phyloP scores from a whole-genome alignment of 1,284 basidiomycete genomes.

The Somion occarium region DNA sequence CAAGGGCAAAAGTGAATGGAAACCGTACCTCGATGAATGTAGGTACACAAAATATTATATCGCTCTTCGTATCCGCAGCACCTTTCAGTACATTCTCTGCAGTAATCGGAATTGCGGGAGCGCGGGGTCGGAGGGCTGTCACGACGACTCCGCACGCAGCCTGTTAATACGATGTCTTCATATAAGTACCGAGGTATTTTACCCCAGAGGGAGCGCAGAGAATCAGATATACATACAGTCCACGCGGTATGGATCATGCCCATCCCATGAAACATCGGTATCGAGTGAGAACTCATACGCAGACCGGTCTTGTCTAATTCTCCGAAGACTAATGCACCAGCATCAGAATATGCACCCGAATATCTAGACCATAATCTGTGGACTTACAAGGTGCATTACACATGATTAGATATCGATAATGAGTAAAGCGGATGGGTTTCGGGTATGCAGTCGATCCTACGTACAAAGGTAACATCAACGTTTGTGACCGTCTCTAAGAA shows the following conservation, averaged over 20 bases:
- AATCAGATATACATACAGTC: conserved; percentile 16
- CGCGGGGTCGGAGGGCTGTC: conserved; percentile 7
- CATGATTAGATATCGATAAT: conserved; percentile 7
- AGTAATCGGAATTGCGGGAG: conserved; percentile 7
- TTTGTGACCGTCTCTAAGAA: conserved; percentile 14
- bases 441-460: conserved; percentile 21
- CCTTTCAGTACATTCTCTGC: conserved; percentile 5
- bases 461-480: not conserved
- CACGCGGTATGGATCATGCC: conserved; percentile 16
- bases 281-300: conserved; percentile 16
- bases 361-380: too few relatives aligned
- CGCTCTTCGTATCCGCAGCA: not conserved
- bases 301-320: conserved; percentile 19
- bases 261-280: conserved; percentile 24
- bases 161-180: not conserved
- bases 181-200: not conserved
- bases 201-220: not conserved
- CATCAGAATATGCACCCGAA: too few relatives aligned
- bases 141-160: conserved; percentile 8
- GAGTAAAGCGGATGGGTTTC: conserved; percentile 17
- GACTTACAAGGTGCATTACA: conserved; percentile 11
- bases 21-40: conserved; percentile 10
- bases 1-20: not conserved
- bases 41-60: conserved; percentile 8
- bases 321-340: conserved; percentile 17